Base-by-base conservation (phyloP, 805 yeast species). In the Candida rishiriensis region DNA sequence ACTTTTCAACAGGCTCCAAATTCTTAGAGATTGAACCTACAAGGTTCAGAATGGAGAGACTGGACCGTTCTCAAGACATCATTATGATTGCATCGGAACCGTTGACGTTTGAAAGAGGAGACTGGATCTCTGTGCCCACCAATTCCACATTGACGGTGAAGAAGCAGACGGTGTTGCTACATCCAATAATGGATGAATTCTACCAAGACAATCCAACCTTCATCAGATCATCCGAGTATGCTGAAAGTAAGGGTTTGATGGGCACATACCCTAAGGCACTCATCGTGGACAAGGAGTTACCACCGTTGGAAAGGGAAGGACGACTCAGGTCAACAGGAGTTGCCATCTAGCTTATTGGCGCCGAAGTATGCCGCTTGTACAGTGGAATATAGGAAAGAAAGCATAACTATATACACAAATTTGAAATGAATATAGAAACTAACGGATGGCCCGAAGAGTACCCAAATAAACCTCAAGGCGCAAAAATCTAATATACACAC, bases 21-120 rank as follows among this genome's bases (percentile, higher is more conserved):
- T 93, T 93, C 65, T 81, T 84, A 32, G 99, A 93, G 65, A 83
- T 84, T 57, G 85, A 81, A 49, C 96, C 95, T 2, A 96, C 97
- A 16, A 85, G 88, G 57, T 93, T 88, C 69, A 78, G 86, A 56
- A 89, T 93, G 97, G 97, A 93, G 64, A 75, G 99, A 43, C 71
- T 87, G 48, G 95, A 90, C 64, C 75, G 97, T 42, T 85, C 93
- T 10, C 97, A 91, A 64, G 91, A 88, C 63, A 91, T 93, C 14
- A 84, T 91, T n/a, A 85, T 93, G 83, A 53, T 93, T 40, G 96
- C 99, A 1, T 85, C 95, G 14, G 99, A 93, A 60, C 99, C 99
- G 0, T 72, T 93, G 45, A 93, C 99, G 0, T 93, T 93, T 63
- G 98, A 93, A 67, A 71, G 99, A 44, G 91, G 90, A 34, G 99